Evolutionary conservation across 2,329 filamentous ascomycete species (phyloP).

Genomic region (Xylariaceae sp.): DNA sequence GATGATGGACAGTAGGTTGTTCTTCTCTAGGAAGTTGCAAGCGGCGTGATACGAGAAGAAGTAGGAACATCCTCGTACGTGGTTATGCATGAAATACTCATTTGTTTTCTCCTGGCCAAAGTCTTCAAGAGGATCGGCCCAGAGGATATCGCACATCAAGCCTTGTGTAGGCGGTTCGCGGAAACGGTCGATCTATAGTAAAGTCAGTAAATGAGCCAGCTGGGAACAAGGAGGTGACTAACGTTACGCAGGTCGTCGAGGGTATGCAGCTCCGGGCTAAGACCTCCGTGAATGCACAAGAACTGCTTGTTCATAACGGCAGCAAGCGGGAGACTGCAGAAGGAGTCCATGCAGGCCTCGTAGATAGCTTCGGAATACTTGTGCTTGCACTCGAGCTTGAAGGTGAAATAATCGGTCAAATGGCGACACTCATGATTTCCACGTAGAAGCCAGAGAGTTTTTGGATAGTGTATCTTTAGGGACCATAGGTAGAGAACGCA

Average conservation of each 20-base stretch:
- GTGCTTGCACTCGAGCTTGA: constrained; percentile 99
- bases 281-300: constrained; percentile 94
- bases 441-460: constrained; percentile 94
- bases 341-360: constrained; percentile 98
- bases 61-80: constrained; percentile 97
- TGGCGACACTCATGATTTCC: constrained; percentile 99
- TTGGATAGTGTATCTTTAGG: constrained; percentile 98
- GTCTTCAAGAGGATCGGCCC: constrained; percentile 97
- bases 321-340: constrained; percentile 90
- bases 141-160: constrained; percentile 98
- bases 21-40: constrained; percentile 97
- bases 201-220: constrained; percentile 5
- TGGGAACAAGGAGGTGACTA: constrained; percentile 45
- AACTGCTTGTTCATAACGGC: constrained; percentile 99
- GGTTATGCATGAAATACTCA: constrained; percentile 97
- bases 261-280: constrained; percentile 95
- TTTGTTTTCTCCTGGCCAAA: constrained; percentile 99
- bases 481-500: constrained; percentile 98
- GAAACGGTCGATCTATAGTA: constrained; percentile 87
- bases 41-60: constrained; percentile 99
- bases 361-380: constrained; percentile 98
- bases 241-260: constrained; percentile 92
- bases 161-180: constrained; percentile 96
- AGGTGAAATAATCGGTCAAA: constrained; percentile 99
- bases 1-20: constrained; percentile 96